These are phyloP conservation scores for Rhizopus arrhizus DNA, from an alignment of 371 early-diverging fungal genomes.

Conservation along the genomic window DNA sequence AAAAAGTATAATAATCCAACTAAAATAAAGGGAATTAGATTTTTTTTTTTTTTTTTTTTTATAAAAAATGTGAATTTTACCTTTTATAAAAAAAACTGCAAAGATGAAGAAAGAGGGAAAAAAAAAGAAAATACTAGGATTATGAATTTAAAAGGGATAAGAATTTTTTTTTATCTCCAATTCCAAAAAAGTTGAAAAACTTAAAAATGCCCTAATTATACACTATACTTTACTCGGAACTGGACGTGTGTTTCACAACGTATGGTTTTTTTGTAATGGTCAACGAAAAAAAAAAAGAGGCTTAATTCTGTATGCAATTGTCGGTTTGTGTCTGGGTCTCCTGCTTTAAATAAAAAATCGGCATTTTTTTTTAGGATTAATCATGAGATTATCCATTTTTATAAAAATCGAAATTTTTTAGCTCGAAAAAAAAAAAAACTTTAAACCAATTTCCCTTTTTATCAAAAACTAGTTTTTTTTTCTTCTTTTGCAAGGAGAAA, in stretches of 20 bases:
- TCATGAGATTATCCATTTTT: no score
- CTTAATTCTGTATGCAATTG: no score
- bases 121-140: slow-evolving; percentile 12
- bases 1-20: not conserved
- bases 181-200: slow-evolving; percentile 6
- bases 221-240: slow-evolving; percentile 1
- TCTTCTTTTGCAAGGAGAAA: no score
- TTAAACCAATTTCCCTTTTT: no score
- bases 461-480: no score
- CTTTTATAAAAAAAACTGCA: not conserved
- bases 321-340: no score
- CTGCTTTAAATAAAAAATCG: no score
- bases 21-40: not conserved
- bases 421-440: no score
- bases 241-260: slow-evolving; percentile 19
- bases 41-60: not conserved
- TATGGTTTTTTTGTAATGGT: not conserved
- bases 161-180: slow-evolving; percentile 1
- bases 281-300: not conserved
- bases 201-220: not conserved
- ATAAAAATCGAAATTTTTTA: no score
- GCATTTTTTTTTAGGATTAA: no score
- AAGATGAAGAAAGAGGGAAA: slow-evolving; percentile 8
- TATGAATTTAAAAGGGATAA: slow-evolving; percentile 19
- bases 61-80: not conserved